Evolutionary conservation across 495 filamentous ascomycete species (phyloP), one percentile per base, ranked within the genome.

Genomic region (Hypoxylon trugodes): DNA sequence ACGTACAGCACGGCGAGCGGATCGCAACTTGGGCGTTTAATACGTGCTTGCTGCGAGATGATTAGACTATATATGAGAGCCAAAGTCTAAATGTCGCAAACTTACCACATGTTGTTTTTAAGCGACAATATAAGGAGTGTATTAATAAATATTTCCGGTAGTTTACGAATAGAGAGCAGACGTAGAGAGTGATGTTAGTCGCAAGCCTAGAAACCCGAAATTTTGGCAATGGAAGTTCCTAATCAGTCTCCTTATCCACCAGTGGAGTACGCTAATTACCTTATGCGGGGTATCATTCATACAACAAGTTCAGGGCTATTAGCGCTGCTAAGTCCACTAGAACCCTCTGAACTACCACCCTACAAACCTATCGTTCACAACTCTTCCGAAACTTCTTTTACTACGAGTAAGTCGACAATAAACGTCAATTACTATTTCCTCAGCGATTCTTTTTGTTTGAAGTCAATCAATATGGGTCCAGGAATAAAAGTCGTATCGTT

Each of bases 21-120:
- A 98, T 94, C 51, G 94, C 82, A 61, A 98, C 95, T 79, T 98
- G 95, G 45, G 95, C 95, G 81, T 98, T 98, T 71, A 98, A 87
- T 69, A 98, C 80, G 81, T 98, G 95, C 87, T 98, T 97, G 81
- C 95, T 71, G 41, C 40, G 21, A 7, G 8, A 59, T 9, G 1
- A 26, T 65, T 9, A 65, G 42, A 32, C 33, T 37, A 24, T 1
- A 41, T 13, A 10, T 36, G 13, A 15, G 8, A 33, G 13, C 1
- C 6, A 19, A 33, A 26, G 0, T 10, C 1, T 2, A 16, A 32
- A 0, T 15, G 9, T 19, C 9, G 2, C 19, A 24, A 25, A 41
- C 69, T 52, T 56, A 70, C 69, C 69, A 72, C 69, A 72, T 72
- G 13, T 19, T 52, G 48, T 36, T 30, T 9, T 6, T 47, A 13